Evolutionary conservation across 2,329 filamentous ascomycete genomes (phyloP), one percentile per base, ranked within the genome.

Genomic region (Arthrobotrys iridis): DNA sequence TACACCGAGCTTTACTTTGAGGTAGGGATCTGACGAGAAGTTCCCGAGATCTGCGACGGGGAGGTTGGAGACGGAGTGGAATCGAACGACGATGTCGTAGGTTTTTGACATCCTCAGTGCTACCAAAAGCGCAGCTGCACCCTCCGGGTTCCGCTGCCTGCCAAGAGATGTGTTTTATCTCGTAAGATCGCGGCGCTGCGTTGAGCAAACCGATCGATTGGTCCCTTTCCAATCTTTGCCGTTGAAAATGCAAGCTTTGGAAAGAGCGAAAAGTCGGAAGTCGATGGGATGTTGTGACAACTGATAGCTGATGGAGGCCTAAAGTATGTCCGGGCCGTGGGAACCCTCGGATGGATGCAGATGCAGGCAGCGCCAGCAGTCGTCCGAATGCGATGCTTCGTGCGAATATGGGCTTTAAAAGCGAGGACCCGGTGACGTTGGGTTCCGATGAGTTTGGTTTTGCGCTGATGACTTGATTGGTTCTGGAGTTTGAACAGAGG

Each of bases 21-120:
- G 63, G 37, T 75, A 75, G 1, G 71, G 71, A 28, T 75, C 71
- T 2, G 71, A 75, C 22, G 71, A 75, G 41, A 75, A 75, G 18
- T 75, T 75, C 20, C 71, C 71, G 7, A 75, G 71, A 41, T 75
- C 71, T 7, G 71, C 71, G 37, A 75, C 71, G 10, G 71, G 71
- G 10, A 75, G 30, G 40, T 75, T 75, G 30, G 71, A 75, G 33
- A 75, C 71, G 5, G 71, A 75, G 28, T 75, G 71, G 63, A 75
- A 75, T 28, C 71, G 71, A 30, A 75, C 30, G 7, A 66, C 71
- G 35, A 75, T 46, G 41, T 75, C 71, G 41, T 75, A 75, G 11
- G 46, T 35, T 30, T 71, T 71, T 13, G 55, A 52, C 55, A 62
- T 62, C 28, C 4, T 33, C 28, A n/a, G 26, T 18, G 48, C n/a